phyloP scores from a whole-genome alignment of 768 basidiomycete species.

The Grammothele lineata region DNA sequence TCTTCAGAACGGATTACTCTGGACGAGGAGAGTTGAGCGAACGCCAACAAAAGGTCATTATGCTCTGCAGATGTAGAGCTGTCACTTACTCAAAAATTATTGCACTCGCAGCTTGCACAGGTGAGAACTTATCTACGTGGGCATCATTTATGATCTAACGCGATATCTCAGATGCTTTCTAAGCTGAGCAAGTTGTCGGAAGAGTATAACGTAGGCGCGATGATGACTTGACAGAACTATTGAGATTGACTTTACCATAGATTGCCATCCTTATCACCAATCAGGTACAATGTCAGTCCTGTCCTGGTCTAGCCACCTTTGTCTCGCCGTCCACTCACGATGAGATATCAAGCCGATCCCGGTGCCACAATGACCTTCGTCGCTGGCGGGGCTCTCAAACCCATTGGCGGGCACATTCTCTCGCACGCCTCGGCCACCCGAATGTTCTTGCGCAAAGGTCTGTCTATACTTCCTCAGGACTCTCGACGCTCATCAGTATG shows the following conservation, averaged over 20 bases:
- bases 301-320: too few relatives aligned
- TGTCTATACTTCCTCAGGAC: not conserved
- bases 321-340: too few relatives aligned
- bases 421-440: conserved; percentile 87
- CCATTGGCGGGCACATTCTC: conserved; percentile 85
- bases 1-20: conserved; percentile 91
- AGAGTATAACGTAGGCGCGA: conserved; percentile 77
- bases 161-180: conserved; percentile 74
- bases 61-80: too few relatives aligned
- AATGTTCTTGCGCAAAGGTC: conserved; percentile 85
- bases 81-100: not conserved
- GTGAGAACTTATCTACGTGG: too few relatives aligned
- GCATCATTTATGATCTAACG: too few relatives aligned
- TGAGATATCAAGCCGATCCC: conserved; percentile 92
- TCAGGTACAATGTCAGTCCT: conserved; percentile 76
- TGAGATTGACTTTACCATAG: too few relatives aligned
- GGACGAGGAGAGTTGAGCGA: conserved; percentile 93
- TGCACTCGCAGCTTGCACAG: conserved; percentile 65
- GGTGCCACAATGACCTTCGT: conserved; percentile 96
- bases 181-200: conserved; percentile 89
- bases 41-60: conserved; percentile 78
- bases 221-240: too few relatives aligned
- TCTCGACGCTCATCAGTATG: not conserved
- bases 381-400: conserved; percentile 88
- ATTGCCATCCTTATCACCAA: conserved; percentile 87